Base-by-base conservation (phyloP, 805 yeast species). In the Tetrapisispora taiwanensis region DNA sequence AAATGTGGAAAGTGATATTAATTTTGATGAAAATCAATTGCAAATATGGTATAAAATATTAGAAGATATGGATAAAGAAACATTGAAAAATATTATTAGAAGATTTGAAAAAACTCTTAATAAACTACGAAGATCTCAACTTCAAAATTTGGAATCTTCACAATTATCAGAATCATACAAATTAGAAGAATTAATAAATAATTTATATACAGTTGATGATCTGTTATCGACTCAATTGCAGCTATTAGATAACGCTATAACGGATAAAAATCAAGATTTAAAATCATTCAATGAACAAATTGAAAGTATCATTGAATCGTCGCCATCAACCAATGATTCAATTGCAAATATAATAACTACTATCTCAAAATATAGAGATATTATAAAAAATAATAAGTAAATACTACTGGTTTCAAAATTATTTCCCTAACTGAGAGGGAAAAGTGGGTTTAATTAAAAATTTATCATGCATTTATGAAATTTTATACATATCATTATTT, bases 111-210 rank as follows among this genome's bases (percentile, higher is more conserved):
- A 15, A 3, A 34, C 30, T 24, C 9, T 42, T 7, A 15, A 14
- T n/a, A 36, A 15, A 13, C 19, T 20, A 22, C 48, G 50, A 24
- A 40, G 44, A 36, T 28, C 49, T 3, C 48, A 48, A 32, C 15
- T 55, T 8, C 46, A 33, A 3, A 49, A 51, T 6, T 33, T 55
- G 9, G 46, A 48, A 17, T 41, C 30, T 5, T 27, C 34, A 4
- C 53, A 51, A 36, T 20, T 45, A 14, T 19, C 45, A n/a, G 52
- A 53, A 17, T 47, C 50, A 4, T 48, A 47, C 27, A 46, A 50
- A 8, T 38, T 55, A 15, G 58, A 53, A 33, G 54, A 52, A 20
- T 41, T 55, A 33, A 48, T 54, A 17, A 50, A 48, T 26, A 48
- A 42, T 26, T 40, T 55, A 7, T 51, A 53, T 34, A 47, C 47